These are phyloP conservation scores for Paspalum notatum DNA, from an alignment of 176 grass and related monocot genomes.

Conservation along the genomic window DNA sequence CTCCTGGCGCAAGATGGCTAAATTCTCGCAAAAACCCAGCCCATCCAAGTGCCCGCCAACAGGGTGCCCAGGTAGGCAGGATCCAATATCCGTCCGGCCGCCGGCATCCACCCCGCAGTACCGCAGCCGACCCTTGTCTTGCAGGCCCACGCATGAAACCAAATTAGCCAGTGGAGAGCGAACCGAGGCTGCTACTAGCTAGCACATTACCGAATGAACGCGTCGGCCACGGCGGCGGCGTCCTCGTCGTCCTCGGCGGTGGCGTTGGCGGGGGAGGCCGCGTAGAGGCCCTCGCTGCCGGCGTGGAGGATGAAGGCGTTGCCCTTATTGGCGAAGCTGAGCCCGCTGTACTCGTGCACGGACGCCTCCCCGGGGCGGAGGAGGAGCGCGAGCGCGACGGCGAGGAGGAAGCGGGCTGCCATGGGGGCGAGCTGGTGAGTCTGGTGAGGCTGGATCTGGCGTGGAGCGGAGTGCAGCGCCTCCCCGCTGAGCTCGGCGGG, in stretches of 20 bases:
- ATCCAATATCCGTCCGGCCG: conserved; percentile 31
- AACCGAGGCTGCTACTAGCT: not conserved
- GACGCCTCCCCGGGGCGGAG: conserved; percentile 61
- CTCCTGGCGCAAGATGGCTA: not conserved
- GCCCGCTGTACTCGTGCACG: conserved; percentile 84
- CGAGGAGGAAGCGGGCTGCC: conserved; percentile 35
- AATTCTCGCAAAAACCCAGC: not conserved
- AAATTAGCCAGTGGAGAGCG: conserved; percentile 12
- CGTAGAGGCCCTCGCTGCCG: conserved; percentile 98
- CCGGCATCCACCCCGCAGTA: not conserved
- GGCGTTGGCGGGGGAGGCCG: conserved; percentile 46
- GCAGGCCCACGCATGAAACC: not conserved
- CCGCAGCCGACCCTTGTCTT: not conserved
- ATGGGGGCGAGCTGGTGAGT: conserved; percentile 30
- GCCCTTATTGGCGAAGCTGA: conserved; percentile 71
- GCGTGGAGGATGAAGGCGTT: conserved; percentile 95
- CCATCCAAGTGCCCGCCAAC: not conserved
- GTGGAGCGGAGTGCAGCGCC: conserved; percentile 24
- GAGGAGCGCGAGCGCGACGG: conserved; percentile 33
- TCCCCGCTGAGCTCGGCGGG: conserved; percentile 31
- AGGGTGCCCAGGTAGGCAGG: not conserved
- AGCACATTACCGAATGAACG: conserved; percentile 88
- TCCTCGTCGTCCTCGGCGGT: conserved; percentile 43
- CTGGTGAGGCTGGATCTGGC: conserved; percentile 73
- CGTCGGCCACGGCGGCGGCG: conserved; percentile 42